phyloP scores from a whole-genome alignment of 306 rosid genomes.

The Vachellia pachyceras region DNA sequence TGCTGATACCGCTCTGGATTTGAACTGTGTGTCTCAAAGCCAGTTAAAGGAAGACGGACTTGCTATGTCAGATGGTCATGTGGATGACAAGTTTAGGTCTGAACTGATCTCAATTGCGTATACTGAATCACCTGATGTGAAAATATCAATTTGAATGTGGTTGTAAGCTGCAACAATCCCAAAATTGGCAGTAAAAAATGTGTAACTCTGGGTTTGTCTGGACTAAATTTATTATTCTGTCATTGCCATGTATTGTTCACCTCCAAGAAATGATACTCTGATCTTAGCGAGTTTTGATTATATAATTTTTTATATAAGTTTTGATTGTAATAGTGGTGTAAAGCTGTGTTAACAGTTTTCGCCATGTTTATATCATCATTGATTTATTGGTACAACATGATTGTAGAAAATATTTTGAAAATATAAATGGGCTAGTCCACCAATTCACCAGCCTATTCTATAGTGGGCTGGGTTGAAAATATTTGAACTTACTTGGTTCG shows the following conservation, averaged over 20 bases:
- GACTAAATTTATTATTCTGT: slow-evolving; percentile 7
- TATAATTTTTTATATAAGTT: not conserved
- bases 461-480: too few species aligned
- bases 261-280: slow-evolving; percentile 24
- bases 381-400: too few species aligned
- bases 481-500: too few species aligned
- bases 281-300: slow-evolving; percentile 24
- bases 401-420: too few species aligned
- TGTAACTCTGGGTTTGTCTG: slow-evolving; percentile 23
- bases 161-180: slow-evolving; percentile 29
- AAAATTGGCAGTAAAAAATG: not conserved
- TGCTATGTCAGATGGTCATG: slow-evolving; percentile 28
- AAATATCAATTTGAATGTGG: slow-evolving; percentile 33
- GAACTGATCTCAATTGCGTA: slow-evolving; percentile 57
- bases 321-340: not conserved
- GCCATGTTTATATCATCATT: not conserved
- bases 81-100: slow-evolving; percentile 47
- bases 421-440: too few species aligned
- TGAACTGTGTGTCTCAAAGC: slow-evolving; percentile 34
- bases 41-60: slow-evolving; percentile 43
- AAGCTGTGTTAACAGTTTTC: slow-evolving; percentile 10
- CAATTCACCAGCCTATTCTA: too few species aligned
- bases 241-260: slow-evolving; percentile 1
- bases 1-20: slow-evolving; percentile 42
- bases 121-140: slow-evolving; percentile 51